Percentiles rank a stretch among this genome's conserved stretches.
These are phyloP conservation scores for Auricularia heimuer DNA, from an alignment of 768 basidiomycete genomes.

Conservation along the genomic window DNA sequence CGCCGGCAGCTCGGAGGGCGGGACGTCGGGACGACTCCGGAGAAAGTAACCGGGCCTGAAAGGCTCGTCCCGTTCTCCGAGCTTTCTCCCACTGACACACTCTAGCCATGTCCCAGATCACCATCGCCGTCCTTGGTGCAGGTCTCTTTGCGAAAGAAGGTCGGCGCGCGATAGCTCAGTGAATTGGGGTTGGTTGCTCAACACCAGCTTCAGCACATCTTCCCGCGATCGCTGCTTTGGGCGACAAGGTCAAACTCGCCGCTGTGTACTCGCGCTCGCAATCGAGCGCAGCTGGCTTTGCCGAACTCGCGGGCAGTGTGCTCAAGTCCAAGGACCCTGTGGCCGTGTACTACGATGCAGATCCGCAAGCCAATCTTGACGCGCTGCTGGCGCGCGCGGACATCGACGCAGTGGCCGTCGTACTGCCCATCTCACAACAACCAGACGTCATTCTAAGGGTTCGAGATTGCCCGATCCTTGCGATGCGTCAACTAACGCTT, in stretches of 20 bases:
- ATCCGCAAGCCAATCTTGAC: slow-evolving; percentile 33
- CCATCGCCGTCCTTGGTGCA: slow-evolving; percentile 70
- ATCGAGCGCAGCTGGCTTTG: slow-evolving; percentile 45
- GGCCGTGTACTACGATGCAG: slow-evolving; percentile 47
- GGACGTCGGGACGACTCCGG: background rate
- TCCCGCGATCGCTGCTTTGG: slow-evolving; percentile 56
- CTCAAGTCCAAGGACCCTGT: slow-evolving; percentile 34
- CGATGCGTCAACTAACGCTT: background rate
- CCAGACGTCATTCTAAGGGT: slow-evolving; percentile 51
- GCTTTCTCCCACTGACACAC: slow-evolving; percentile 28
- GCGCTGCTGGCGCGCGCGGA: slow-evolving; percentile 58
- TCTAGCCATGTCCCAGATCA: slow-evolving; percentile 31
- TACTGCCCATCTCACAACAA: slow-evolving; percentile 67
- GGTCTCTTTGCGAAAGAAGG: slow-evolving; percentile 74
- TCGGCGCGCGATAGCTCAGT: slow-evolving; percentile 22
- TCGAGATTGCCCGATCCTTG: background rate
- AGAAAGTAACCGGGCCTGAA: background rate
- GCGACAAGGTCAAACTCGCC: slow-evolving; percentile 38
- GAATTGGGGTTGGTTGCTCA: slow-evolving; percentile 1
- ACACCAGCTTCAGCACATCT: slow-evolving; percentile 50
- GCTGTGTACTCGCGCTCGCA: slow-evolving; percentile 78
- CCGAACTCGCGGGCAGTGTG: slow-evolving; percentile 32
- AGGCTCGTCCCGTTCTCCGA: slow-evolving; percentile 25
- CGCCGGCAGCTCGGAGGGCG: slow-evolving; percentile 5
- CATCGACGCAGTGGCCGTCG: slow-evolving; percentile 63